Base-by-base conservation (phyloP, 805 yeast species). In the Starmerella apicola region DNA sequence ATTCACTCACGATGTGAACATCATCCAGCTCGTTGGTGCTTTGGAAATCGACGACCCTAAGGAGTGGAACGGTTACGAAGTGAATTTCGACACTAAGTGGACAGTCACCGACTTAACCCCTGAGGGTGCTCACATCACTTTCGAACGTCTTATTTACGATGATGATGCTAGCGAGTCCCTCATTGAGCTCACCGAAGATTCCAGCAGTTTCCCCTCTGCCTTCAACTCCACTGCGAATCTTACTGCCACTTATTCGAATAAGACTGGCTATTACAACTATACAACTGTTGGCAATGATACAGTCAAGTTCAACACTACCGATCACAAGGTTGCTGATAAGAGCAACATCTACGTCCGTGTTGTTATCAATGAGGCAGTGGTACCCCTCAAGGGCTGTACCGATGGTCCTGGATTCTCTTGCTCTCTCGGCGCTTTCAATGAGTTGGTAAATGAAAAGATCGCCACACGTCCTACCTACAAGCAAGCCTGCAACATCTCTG, bases 1-100 rank as follows among this genome's bases (percentile, higher is more conserved):
- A 16, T 72, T 72, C 54, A 63, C 74, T 15, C 80, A 74, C 55
- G 80, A 74, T 51, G 72, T 76, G 21, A 76, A 74, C 50, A 56
- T 73, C 29, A 71, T 71, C 43, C 61, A 68, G 20, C 62, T 67
- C 46, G 63, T 66, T 34, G 54, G 73, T 19, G 63, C 73, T 2
- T 57, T 72, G 26, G 77, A 77, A 3, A 43, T 74, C 27, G 59
- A 68, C 18, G 59, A 55, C 28, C 67, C 70, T 12, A 61, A 56
- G 10, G 51, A 61, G 18, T 67, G 67, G 46, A 60, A 61, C 36
- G 37, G 51, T 7, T 56, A 59, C 36, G 32, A 46, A 33, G 62
- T 72, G 32, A 65, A 63, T 13, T 72, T 73, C 59, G 62, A 64
- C 38, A 58, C 66, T 41, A 57, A 64, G 9, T 77, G 66, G 62